Base-by-base conservation (phyloP, 1,284 basidiomycete genomes). In the Heliocybe sulcata region DNA sequence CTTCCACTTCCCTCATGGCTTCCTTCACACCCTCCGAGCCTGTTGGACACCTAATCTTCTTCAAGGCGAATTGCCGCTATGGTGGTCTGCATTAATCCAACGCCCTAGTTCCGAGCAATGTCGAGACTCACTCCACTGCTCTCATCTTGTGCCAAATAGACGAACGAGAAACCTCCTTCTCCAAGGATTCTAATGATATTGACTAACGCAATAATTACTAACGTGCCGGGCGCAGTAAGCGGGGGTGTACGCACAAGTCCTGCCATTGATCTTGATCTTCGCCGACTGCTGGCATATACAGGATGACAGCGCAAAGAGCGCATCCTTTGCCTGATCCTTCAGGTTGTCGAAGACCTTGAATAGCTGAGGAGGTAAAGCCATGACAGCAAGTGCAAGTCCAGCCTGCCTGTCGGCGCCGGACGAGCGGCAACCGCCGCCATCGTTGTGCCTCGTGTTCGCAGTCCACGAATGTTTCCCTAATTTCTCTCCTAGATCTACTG, bases 161-260 rank as follows among this genome's bases (percentile, higher is more conserved):
- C 94, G 67, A 95, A 97, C 14, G 91, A 93, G 77, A 97, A 97
- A 1, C 92, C 94, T 42, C 94, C 94, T 72, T 98, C 94, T 47
- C 94, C 94, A 2, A 98, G 81, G 14, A 96, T 85, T 61, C 89
- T 91, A 53, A 94, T 73, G 51, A 98, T 91, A 63, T 91, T 89
- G 74, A 94, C 88, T 90, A 61, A 14, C 58, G 16, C 12, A 20
- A 20, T 16, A 8, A n/a, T 20, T 42, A 42, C 4, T 49, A n/a
- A 26, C 20, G 22, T 25, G 47, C 12, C 27, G 47, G 26, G n/a
- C 31, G 45, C 45, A 20, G 14, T 25, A 47, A 33, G 11, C 51
- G 33, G 48, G 19, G 25, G 31, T 33, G 27, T 56, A 81, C 83
- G 75, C 60, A 90, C 89, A 97, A 51, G 87, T 90, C 63, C 94